Base-by-base conservation (phyloP, 2,329 filamentous ascomycete genomes). In the Neodidymelliopsis sp. region DNA sequence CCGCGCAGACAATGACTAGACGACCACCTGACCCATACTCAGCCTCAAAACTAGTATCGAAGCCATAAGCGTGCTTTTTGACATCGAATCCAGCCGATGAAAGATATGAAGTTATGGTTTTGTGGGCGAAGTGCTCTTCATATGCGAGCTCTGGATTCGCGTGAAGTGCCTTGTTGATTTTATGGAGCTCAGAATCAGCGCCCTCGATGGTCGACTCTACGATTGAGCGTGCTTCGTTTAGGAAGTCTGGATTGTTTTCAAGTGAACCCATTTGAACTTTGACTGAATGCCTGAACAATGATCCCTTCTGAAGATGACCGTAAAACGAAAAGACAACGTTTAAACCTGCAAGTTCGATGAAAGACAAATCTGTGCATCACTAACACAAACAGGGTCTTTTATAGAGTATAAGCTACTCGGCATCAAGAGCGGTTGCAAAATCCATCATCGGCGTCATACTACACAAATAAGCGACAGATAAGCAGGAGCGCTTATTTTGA, bases 141-240 rank as follows among this genome's bases (percentile, higher is more conserved):
- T 74, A 81, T 0, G 72, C 75, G 1, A 79, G 61, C 54, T 81
- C 79, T 0, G 79, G 79, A 43, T 81, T 75, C 38, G 79, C 76
- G 59, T 80, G 79, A 11, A 83, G 79, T 50, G 75, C 75, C 37
- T 77, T 75, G 63, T 78, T 81, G 45, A 82, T 25, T 12, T 56
- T 52, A 22, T 42, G 48, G 12, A 63, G 42, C 16, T 44, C 44
- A 6, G 35, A 13, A 16, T 43, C 37, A 12, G 41, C 44, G 2
- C 22, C 20, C 9, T 59, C 51, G 15, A 63, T 56, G 4, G 53
- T 52, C 4, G 42, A 47, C 4, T 22, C 11, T 7, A 58, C 29
- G 10, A 39, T 58, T 4, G 25, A 33, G 4, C 46, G 51, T 13
- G 23, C 23, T n/a, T 30, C 23, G 13, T 41, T 42, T 4, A 43